Base-by-base conservation (phyloP, 305 asterid species). In the Ilex paraguariensis region DNA sequence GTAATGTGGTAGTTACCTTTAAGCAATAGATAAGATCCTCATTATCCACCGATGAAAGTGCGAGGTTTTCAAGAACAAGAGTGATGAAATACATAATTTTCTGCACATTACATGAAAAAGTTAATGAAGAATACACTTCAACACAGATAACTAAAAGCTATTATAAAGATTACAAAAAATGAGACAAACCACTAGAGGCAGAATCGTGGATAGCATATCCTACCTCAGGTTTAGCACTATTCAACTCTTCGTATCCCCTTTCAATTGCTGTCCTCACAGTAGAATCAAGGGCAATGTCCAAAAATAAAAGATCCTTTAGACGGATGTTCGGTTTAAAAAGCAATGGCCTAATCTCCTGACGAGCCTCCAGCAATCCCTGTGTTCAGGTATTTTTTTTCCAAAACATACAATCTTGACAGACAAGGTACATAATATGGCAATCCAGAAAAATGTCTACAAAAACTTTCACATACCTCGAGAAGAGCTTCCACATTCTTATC, bases 321-420 rank as follows among this genome's bases (percentile, higher is more conserved):
- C 99, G 98, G 78, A 87, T 68, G 42, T 82, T 90, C 10, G 90
- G 72, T 71, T 82, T 71, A 71, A 70, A 80, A 73, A 94, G 88
- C 82, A 88, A 73, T 67, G 99, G 98, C 76, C 95, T 85, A 73
- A 94, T 88, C 86, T 87, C 98, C 75, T 85, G 85, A 71, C 99
- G 97, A 74, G 97, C 96, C 87, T 94, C 99, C 60, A 94, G 81
- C 87, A 94, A 77, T 71, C 92, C 92, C 99, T 94, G 81, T 60
- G 56, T 32, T 58, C 57, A 65, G 69, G 62, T 73, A 67, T 45
- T 61, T 50, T 57, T 64, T 63, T 54, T 66, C 60, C 54, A 56
- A 62, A 49, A 52, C 63, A 66, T 5, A 21, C 5, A 21, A 48
- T 59, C 7, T 8, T 36, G 42, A 36, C 9, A 2, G 9, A 36